Conservation (phyloP, 768 basidiomycete genomes). For the Ramaria rubella region DNA sequence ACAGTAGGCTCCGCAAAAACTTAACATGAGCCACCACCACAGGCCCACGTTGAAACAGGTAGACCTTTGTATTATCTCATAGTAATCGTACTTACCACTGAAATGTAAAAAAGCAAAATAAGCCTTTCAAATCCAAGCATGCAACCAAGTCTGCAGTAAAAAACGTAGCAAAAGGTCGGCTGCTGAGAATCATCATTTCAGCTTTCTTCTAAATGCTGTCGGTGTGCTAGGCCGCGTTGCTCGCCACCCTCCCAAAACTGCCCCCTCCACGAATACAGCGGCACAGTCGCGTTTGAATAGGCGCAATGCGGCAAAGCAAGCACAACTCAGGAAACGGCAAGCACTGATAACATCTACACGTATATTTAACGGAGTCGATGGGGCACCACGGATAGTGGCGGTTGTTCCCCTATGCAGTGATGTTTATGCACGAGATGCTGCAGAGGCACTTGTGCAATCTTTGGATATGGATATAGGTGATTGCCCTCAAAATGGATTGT, state of each 20-base stretch:
- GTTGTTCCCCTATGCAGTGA: conserved; percentile 79
- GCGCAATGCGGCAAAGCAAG: conserved; percentile 80
- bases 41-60: conserved; percentile 84
- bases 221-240: conserved; percentile 46
- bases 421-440: conserved; percentile 44
- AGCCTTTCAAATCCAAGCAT: conserved; percentile 88
- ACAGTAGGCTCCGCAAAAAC: no score
- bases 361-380: conserved; percentile 73
- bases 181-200: background rate
- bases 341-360: conserved; percentile 62
- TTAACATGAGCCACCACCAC: conserved; percentile 51
- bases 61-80: conserved; percentile 17
- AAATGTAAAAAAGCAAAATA: conserved; percentile 60
- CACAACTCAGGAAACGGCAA: conserved; percentile 63
- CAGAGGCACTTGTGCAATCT: conserved; percentile 51
- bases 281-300: conserved; percentile 74
- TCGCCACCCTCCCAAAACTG: conserved; percentile 49
- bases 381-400: conserved; percentile 79
- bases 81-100: background rate
- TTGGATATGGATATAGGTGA: conserved; percentile 50
- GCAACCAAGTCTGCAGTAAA: conserved; percentile 79
- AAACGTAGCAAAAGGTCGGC: conserved; percentile 74
- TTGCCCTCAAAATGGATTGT: conserved; percentile 47
- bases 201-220: background rate
- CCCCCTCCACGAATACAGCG: conserved; percentile 39